A percentile compares a stretch with the other conserved stretches of the same genome.
These are phyloP conservation scores for Vachellia pachyceras DNA, from an alignment of 306 rosid genomes.

Conservation along the genomic window DNA sequence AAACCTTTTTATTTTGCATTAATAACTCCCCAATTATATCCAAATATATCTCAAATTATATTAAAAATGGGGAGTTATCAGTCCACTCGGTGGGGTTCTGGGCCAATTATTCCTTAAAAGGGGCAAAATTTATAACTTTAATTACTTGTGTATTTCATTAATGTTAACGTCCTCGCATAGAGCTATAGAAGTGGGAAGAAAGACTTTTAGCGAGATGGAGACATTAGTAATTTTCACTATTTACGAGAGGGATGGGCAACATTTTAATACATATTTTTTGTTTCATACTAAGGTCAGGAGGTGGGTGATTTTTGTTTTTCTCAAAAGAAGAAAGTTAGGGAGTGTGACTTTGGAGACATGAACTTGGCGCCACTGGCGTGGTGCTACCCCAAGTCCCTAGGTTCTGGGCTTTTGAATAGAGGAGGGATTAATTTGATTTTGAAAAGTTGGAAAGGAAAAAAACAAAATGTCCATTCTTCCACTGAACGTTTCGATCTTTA, in stretches of 20 bases:
- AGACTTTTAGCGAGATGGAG: neutral
- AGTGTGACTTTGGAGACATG: neutral
- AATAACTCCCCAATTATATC: too few relatives aligned
- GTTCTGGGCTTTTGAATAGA: neutral
- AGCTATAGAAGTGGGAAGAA: neutral
- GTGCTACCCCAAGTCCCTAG: neutral
- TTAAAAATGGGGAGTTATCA: too few relatives aligned
- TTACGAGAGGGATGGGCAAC: neutral
- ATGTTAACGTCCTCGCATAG: neutral
- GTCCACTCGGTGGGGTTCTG: neutral
- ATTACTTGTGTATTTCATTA: too few relatives aligned
- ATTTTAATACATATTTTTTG: too few relatives aligned
- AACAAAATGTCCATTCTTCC: too few relatives aligned
- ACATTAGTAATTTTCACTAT: constrained; percentile 33
- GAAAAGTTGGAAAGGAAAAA: too few relatives aligned
- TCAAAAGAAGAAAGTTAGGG: too few relatives aligned
- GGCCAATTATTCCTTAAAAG: constrained; percentile 34
- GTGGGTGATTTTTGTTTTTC: too few relatives aligned
- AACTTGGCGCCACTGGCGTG: neutral
- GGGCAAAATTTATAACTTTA: neutral
- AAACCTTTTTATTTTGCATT: too few relatives aligned
- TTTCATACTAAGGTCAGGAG: too few relatives aligned
- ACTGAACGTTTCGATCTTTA: too few relatives aligned
- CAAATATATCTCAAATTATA: too few relatives aligned
- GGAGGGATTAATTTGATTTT: neutral